Evolutionary conservation across 805 yeast genomes (phyloP).

Genomic region (Candida oleophila): DNA sequence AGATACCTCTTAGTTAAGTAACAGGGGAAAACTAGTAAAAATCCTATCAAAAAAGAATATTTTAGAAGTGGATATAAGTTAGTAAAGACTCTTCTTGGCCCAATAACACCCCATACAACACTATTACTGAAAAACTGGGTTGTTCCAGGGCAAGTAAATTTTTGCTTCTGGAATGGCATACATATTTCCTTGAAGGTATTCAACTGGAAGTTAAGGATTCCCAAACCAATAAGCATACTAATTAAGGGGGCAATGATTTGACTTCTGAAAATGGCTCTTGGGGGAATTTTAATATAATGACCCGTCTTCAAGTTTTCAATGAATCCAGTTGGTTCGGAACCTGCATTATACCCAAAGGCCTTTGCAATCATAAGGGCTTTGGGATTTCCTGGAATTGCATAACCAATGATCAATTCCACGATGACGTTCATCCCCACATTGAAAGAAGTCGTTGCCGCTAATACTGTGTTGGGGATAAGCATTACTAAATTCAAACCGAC

Average conservation of each 20-base stretch:
- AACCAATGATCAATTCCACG: conserved; percentile 21
- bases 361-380: conserved; percentile 20
- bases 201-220: conserved; percentile 20
- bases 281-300: conserved; percentile 41
- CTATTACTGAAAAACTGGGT: conserved; percentile 46
- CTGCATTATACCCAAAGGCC: conserved; percentile 26
- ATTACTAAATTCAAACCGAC: conserved; percentile 19
- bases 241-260: conserved; percentile 23
- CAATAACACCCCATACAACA: conserved; percentile 50
- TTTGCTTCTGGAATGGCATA: conserved; percentile 16
- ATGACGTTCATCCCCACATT: conserved; percentile 14
- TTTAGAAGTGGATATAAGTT: conserved; percentile 34
- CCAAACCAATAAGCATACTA: conserved; percentile 21
- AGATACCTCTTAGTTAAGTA: conserved; percentile 14
- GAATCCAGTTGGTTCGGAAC: conserved; percentile 33
- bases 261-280: conserved; percentile 36
- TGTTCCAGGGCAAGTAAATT: conserved; percentile 23
- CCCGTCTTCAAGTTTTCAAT: conserved; percentile 29
- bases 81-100: conserved; percentile 42
- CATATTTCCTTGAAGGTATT: conserved; percentile 19
- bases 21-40: conserved; percentile 22
- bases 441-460: conserved; percentile 14
- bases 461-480: conserved; percentile 16
- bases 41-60: conserved; percentile 35
- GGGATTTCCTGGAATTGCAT: conserved; percentile 25